Conservation (phyloP, 768 basidiomycete genomes). For the Podaxis sp. region DNA sequence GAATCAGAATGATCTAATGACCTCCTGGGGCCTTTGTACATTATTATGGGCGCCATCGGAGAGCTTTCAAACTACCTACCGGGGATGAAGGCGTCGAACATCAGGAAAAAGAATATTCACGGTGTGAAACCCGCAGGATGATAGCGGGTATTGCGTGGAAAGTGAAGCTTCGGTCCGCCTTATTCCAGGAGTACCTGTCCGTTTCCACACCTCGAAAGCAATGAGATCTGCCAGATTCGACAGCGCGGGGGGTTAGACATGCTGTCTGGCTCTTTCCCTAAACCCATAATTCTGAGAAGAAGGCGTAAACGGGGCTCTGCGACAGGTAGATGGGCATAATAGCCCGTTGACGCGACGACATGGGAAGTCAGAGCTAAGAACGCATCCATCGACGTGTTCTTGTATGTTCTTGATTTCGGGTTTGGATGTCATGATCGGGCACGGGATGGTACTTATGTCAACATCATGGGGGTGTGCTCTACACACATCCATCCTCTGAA, state of each 20-base stretch:
- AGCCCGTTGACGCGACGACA: not conserved
- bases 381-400: not conserved
- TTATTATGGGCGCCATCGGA: not conserved
- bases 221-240: not conserved
- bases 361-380: not conserved
- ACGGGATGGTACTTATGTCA: not conserved
- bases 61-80: not conserved
- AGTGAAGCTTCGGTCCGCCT: not conserved
- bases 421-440: slow-evolving; percentile 3
- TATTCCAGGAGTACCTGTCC: not conserved
- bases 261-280: not conserved
- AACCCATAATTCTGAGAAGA: not conserved
- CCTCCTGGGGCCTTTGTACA: not conserved
- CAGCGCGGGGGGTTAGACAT: not conserved
- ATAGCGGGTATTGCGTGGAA: not conserved
- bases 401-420: not conserved
- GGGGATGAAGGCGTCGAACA: not conserved
- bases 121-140: no score
- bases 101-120: no score
- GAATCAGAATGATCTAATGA: not conserved
- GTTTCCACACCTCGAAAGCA: not conserved
- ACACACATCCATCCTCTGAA: no score
- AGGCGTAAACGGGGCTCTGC: not conserved
- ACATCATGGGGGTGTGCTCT: not conserved
- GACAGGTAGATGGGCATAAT: not conserved